Conservation (phyloP, 345 rosid species). For the Hibiscus mutabilis region DNA sequence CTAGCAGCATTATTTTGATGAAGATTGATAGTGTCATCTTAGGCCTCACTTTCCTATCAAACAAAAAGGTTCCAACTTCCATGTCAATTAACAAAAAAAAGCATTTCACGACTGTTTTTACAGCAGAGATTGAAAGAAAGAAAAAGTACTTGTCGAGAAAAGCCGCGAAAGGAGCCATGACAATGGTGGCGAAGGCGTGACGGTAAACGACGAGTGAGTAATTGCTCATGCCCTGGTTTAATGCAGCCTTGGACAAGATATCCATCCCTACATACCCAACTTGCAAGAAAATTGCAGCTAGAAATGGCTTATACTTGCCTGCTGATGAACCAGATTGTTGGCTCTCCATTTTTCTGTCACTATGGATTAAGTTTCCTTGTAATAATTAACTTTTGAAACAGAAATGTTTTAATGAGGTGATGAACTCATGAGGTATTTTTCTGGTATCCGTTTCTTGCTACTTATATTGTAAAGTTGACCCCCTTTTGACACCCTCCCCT, state of each 20-base stretch:
- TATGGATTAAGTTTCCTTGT: neutral
- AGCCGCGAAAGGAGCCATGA: conserved; percentile 68
- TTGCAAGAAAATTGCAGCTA: conserved; percentile 62
- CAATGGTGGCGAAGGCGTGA: conserved; percentile 66
- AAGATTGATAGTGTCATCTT: conserved; percentile 68
- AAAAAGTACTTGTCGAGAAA: conserved; percentile 49
- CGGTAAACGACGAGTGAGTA: conserved; percentile 81
- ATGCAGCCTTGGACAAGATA: conserved; percentile 62
- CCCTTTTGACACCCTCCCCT: neutral
- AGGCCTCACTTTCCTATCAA: conserved; percentile 61
- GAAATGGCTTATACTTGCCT: conserved; percentile 47
- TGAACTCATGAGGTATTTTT: conserved; percentile 9
- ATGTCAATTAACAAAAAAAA: neutral
- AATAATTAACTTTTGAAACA: neutral
- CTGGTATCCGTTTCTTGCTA: neutral
- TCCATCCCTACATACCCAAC: conserved; percentile 87
- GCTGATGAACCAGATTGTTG: conserved; percentile 17
- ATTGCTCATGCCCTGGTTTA: conserved; percentile 80
- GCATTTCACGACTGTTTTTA: neutral
- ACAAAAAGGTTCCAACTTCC: neutral
- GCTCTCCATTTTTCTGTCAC: conserved; percentile 11
- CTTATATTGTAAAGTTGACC: neutral
- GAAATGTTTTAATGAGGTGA: neutral
- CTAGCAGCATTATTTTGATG: conserved; percentile 48
- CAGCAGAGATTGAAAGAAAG: neutral